phyloP scores from a whole-genome alignment of 305 asterid genomes.

The Ajuga reptans region DNA sequence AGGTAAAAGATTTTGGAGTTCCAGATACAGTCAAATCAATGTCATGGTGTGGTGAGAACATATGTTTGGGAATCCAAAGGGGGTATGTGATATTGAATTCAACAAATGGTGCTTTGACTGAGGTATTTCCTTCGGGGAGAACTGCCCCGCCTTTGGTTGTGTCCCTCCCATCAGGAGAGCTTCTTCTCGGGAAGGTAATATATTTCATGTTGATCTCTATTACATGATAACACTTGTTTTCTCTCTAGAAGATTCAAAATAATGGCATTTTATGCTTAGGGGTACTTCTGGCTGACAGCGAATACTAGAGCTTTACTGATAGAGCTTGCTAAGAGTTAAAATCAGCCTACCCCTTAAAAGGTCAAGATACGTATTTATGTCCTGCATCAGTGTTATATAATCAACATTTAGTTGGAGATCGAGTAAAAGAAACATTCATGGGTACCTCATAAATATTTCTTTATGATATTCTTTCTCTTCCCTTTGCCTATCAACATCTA shows the following conservation, averaged over 20 bases:
- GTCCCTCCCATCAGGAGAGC: conserved; percentile 84
- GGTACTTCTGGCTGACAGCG: background rate
- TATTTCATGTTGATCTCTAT: conserved; percentile 3
- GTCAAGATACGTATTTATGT: background rate
- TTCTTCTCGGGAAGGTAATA: conserved; percentile 86
- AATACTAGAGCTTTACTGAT: background rate
- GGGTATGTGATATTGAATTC: conserved; percentile 81
- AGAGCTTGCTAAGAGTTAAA: background rate
- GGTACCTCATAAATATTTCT: background rate
- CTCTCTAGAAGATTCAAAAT: conserved; percentile 12
- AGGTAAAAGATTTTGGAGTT: conserved; percentile 88
- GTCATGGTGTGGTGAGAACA: conserved; percentile 97
- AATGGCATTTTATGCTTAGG: conserved; percentile 12
- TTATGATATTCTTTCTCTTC: too few species aligned
- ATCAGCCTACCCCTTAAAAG: background rate
- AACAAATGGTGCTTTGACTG: conserved; percentile 72
- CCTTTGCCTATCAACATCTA: too few species aligned
- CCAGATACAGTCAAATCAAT: conserved; percentile 87
- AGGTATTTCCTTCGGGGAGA: conserved; percentile 94
- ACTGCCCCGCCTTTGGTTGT: conserved; percentile 88
- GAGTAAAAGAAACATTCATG: background rate
- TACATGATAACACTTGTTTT: conserved; percentile 3
- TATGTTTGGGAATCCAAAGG: conserved; percentile 78
- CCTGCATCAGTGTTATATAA: background rate
- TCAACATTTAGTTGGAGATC: background rate